phyloP scores from a whole-genome alignment of 495 filamentous ascomycete species.

The Letharia columbiana region DNA sequence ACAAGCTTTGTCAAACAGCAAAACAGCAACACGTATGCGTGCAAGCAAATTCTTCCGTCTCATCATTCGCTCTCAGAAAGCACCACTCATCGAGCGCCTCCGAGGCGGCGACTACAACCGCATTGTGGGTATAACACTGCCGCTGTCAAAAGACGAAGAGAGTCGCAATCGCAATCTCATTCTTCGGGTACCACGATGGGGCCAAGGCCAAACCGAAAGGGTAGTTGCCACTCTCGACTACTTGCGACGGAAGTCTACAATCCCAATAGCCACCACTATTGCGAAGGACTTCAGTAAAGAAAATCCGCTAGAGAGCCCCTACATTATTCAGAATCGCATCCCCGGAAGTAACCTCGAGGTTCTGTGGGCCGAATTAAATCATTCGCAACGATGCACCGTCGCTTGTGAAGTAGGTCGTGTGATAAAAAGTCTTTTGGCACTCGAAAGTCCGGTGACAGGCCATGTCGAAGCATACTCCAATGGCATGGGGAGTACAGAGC shows the following conservation, averaged over 20 bases:
- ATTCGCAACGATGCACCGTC: slow-evolving; percentile 11
- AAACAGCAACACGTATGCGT: not conserved
- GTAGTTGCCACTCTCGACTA: slow-evolving; percentile 10
- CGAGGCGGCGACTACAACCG: slow-evolving; percentile 18
- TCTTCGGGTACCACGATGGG: slow-evolving; percentile 12
- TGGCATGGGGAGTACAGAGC: not conserved
- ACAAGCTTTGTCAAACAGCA: not conserved
- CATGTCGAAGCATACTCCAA: not conserved
- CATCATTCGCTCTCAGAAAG: not conserved
- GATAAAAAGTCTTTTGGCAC: not conserved
- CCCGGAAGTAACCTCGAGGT: slow-evolving; percentile 11
- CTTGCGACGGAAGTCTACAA: slow-evolving; percentile 7
- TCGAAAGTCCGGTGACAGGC: slow-evolving; percentile 7
- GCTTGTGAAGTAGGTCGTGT: slow-evolving; percentile 8
- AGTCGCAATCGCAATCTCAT: slow-evolving; percentile 1
- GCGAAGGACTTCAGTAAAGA: slow-evolving; percentile 13
- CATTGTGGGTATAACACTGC: slow-evolving; percentile 13
- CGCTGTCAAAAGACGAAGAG: not conserved
- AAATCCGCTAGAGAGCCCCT: slow-evolving; percentile 18
- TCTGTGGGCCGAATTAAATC: slow-evolving; percentile 9
- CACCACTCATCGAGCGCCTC: slow-evolving; percentile 12
- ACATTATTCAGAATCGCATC: slow-evolving; percentile 17
- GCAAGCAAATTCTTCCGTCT: not conserved
- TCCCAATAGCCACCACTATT: slow-evolving; percentile 3
- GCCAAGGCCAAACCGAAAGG: slow-evolving; percentile 5